Evolutionary conservation across 2,329 filamentous ascomycete genomes (phyloP).

Genomic region (Phialophora tarda): DNA sequence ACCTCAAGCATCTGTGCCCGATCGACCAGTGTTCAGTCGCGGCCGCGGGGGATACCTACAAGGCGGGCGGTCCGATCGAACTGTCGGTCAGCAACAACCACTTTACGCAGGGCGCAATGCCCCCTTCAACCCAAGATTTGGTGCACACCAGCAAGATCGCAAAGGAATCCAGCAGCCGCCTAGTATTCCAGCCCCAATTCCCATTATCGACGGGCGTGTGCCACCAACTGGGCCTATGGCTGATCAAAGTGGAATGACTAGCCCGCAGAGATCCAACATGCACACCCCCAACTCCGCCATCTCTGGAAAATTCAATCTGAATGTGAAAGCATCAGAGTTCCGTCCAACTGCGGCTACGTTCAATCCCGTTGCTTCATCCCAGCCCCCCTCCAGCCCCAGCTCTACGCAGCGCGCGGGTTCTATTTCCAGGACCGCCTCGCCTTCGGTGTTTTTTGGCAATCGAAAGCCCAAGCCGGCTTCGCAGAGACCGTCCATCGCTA

Average conservation of each 20-base stretch:
- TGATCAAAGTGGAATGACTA: constrained; percentile 54
- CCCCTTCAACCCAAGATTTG: constrained; percentile 27
- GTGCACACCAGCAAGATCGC: constrained; percentile 38
- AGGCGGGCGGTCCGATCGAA: constrained; percentile 27
- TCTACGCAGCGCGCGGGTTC: constrained; percentile 61
- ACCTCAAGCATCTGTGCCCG: constrained; percentile 47
- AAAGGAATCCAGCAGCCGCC: constrained; percentile 27
- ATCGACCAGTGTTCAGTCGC: constrained; percentile 56
- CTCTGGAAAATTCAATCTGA: constrained; percentile 60
- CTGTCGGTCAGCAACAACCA: constrained; percentile 47
- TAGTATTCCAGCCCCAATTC: constrained; percentile 61
- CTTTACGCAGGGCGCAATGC: constrained; percentile 26
- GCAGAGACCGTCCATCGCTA: constrained; percentile 60
- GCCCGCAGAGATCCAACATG: constrained; percentile 51
- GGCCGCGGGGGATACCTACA: constrained; percentile 51
- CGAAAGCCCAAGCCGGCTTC: constrained; percentile 71
- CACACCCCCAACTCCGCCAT: constrained; percentile 61
- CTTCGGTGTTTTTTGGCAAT: constrained; percentile 65
- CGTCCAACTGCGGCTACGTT: constrained; percentile 83
- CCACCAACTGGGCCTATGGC: constrained; percentile 75
- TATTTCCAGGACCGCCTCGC: constrained; percentile 55
- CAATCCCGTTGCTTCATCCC: constrained; percentile 68
- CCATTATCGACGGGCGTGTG: constrained; percentile 69
- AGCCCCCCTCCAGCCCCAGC: constrained; percentile 73
- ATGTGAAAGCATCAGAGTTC: constrained; percentile 73